Evolutionary conservation across 805 yeast genomes (phyloP).

Genomic region (Priceomyces fermenticarens): DNA sequence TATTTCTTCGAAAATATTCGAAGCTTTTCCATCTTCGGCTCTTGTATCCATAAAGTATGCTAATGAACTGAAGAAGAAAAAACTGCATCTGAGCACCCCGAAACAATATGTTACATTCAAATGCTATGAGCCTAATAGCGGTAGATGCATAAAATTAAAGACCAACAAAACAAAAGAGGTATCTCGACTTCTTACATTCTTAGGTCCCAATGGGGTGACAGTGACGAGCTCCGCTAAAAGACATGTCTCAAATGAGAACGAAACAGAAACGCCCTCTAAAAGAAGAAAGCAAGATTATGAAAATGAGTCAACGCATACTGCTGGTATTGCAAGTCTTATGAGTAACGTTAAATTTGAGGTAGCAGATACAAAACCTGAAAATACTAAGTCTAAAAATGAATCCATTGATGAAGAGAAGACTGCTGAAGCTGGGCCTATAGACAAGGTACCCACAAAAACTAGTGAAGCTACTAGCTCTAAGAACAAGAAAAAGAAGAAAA

Average conservation of each 20-base stretch:
- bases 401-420: neutral
- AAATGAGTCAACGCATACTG: constrained; percentile 13
- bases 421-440: constrained; percentile 4
- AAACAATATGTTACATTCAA: constrained; percentile 49
- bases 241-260: constrained; percentile 7
- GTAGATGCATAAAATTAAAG: constrained; percentile 55
- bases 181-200: constrained; percentile 63
- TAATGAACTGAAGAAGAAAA: constrained; percentile 24
- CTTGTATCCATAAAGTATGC: constrained; percentile 35
- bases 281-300: neutral
- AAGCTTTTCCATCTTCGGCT: constrained; percentile 36
- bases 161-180: constrained; percentile 70
- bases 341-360: constrained; percentile 32
- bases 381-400: neutral
- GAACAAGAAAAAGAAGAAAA: constrained; percentile 29
- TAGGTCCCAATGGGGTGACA: constrained; percentile 67
- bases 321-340: constrained; percentile 42
- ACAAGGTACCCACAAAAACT: constrained; percentile 8
- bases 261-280: constrained; percentile 6
- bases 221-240: constrained; percentile 15
- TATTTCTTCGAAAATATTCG: constrained; percentile 26
- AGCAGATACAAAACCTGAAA: constrained; percentile 7
- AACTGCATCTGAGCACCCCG: constrained; percentile 14
- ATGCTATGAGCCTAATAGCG: constrained; percentile 62
- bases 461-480: constrained; percentile 7